Evolutionary conservation across 208 protist genomes (phyloP), one percentile per base, ranked within the genome.

Genomic region (Crithidia expoeki): DNA sequence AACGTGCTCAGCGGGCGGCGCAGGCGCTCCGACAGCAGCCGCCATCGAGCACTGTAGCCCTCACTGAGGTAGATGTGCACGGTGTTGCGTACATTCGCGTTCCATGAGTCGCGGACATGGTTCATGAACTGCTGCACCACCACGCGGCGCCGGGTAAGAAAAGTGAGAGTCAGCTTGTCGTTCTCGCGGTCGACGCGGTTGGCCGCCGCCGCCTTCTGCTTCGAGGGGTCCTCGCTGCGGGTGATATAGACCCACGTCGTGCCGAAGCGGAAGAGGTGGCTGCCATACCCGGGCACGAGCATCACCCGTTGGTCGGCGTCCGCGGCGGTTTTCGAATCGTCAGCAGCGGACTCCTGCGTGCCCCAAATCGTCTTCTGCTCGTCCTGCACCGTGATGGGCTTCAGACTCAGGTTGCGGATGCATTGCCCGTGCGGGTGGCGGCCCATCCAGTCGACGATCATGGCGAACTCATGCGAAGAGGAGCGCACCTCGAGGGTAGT

Each of bases 371-470:
- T 67, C 61, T 76, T 73, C 67, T 75, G 61, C 62, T 90, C 87
- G 50, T 92, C 83, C 19, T 77, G 61, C 53, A 93, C 59, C 12
- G 86, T 83, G 51, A 94, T 59, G 28, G 89, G 92, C 68, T 74
- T 83, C 38, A 96, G 65, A 4, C 88, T 78, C 17, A 96, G 61
- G 69, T 94, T 96, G 38, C 81, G 79, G 28, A 80, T 55, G 32
- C 75, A 65, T 64, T 80, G 73, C 38, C 85, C 85, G 19, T 79
- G 64, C 32, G 88, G 88, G 56, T 96, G 87, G 7, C 80, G 79
- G 21, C 83, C 82, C 89, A 96, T 93, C 89, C 92, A 96, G 44
- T 96, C 88, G 76, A 96, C 67, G 36, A 96, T 93, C 92, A 94
- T 94, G 6, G 81, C 85, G 62, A 86, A 96, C 81, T 96, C 88